Percentiles rank a stretch among this genome's conserved stretches.
phyloP scores from a whole-genome alignment of 2,329 filamentous ascomycete genomes.

The Aspergillus quadrilineatus region DNA sequence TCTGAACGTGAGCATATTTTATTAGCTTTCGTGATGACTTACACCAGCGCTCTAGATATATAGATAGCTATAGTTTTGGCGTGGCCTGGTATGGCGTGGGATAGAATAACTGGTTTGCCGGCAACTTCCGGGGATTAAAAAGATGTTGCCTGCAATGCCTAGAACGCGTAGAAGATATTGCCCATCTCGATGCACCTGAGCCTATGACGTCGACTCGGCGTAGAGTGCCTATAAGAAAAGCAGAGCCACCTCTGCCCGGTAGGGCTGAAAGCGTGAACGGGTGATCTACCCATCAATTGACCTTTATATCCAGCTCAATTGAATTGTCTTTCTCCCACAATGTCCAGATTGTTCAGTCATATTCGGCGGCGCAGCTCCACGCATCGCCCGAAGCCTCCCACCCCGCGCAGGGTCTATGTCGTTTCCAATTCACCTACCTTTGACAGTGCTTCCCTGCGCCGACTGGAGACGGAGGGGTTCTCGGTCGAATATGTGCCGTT shows the following conservation, averaged over 20 bases:
- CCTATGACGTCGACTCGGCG: slow-evolving; percentile 3
- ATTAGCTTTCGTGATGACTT: background rate
- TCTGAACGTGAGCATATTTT: slow-evolving; percentile 17
- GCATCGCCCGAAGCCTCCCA: slow-evolving; percentile 7
- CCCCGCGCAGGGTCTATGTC: slow-evolving; percentile 29
- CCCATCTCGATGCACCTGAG: background rate
- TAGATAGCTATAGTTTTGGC: too few species aligned
- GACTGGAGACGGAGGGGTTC: slow-evolving; percentile 61
- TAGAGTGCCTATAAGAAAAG: background rate
- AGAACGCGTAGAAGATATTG: background rate
- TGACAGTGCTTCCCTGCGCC: slow-evolving; percentile 51
- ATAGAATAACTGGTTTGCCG: background rate
- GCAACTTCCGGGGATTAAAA: background rate
- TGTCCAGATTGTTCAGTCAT: slow-evolving; percentile 2
- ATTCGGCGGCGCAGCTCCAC: slow-evolving; percentile 9
- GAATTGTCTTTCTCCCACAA: background rate
- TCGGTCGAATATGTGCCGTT: slow-evolving; percentile 56
- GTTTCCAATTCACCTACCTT: slow-evolving; percentile 43
- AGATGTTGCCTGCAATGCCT: background rate
- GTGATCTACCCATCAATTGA: background rate
- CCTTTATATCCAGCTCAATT: background rate
- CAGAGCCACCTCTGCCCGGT: background rate
- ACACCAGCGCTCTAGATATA: background rate
- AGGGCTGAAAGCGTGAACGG: background rate
- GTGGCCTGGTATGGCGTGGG: too few species aligned